These are phyloP conservation scores for Friedmanniomyces simplex DNA, from an alignment of 495 filamentous ascomycete species.

Conservation along the genomic window DNA sequence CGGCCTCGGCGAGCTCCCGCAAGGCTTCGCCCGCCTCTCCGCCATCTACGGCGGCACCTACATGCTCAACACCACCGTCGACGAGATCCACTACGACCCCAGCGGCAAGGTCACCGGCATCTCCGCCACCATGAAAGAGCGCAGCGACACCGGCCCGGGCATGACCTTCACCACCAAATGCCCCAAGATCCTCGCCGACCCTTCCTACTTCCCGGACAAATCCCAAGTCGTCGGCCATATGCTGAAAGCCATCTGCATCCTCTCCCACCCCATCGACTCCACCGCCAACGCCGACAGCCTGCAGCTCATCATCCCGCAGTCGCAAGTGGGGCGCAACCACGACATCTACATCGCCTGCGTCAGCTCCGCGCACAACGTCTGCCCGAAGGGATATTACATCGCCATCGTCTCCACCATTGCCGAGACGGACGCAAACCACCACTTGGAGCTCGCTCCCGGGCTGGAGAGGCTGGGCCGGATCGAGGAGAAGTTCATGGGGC, in stretches of 20 bases:
- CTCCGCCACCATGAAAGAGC: constrained; percentile 89
- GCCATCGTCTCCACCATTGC: constrained; percentile 97
- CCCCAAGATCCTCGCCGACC: constrained; percentile 92
- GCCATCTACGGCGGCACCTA: constrained; percentile 98
- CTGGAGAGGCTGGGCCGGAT: constrained; percentile 88
- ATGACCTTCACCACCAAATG: constrained; percentile 95
- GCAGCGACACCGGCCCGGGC: constrained; percentile 59
- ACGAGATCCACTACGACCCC: constrained; percentile 76
- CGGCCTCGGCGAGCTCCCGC: constrained; percentile 91
- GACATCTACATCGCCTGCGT: constrained; percentile 98
- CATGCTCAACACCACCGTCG: constrained; percentile 91
- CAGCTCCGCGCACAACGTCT: constrained; percentile 93
- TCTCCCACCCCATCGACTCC: constrained; percentile 84
- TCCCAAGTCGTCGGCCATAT: constrained; percentile 77
- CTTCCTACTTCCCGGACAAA: constrained; percentile 91
- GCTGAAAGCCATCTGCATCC: constrained; percentile 90
- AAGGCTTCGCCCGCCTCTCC: constrained; percentile 93
- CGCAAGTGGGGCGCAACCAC: constrained; percentile 87
- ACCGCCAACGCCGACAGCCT: constrained; percentile 85
- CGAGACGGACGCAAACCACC: constrained; percentile 83
- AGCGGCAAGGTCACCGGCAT: constrained; percentile 77
- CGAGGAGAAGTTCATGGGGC: constrained; percentile 94
- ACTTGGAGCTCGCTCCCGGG: constrained; percentile 85
- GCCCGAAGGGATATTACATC: constrained; percentile 97
- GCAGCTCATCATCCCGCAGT: constrained; percentile 96